Evolutionary conservation across 768 basidiomycete genomes (phyloP), one percentile per base, ranked within the genome.

Genomic region (Leccinum arenicola): DNA sequence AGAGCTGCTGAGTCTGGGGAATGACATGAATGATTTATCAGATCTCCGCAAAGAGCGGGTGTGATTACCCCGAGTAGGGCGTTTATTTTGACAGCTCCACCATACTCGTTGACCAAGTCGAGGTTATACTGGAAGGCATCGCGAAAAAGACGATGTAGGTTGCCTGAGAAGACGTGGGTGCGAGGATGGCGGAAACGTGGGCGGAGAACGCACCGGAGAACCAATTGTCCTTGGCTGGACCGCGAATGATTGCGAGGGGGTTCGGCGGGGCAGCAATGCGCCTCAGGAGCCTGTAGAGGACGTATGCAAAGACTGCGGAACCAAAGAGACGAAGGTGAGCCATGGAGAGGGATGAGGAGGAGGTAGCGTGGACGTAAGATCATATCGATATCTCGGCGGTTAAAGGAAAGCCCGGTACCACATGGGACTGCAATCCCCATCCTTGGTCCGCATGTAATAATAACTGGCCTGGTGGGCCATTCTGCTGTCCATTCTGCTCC

Each of bases 171-270:
- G 47, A 27, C 19, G 21, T 1, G 33, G 36, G 52, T 21, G n/a
- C 45, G 19, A 12, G 21, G 17, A 23, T 6, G 25, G 31, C 7
- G 23, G 14, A 12, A 6, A 15, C 1, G 1, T 19, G 27, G 17
- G 15, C 25, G 29, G 4, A 11, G 2, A 15, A 53, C 36, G 25
- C 54, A 68, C 75, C 75, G 53, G 70, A 73, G 17, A 77, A 47
- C 76, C 76, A 76, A 27, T 71, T 68, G 15, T 77, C 75, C 49
- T 60, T 74, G 10, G 31, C n/a, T 15, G 76, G 75, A 1, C 75
- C 76, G 0, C 56, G 64, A 19, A 76, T 62, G 51, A 31, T 17
- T 6, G 64, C 61, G 33, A 75, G 64, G 38, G 65, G 64, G 17
- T 62, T 61, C 15, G 27, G 52, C 15, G n/a, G 53, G 1, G 60